phyloP scores from a whole-genome alignment of 2,329 filamentous ascomycete species.

The Colletotrichum caudatum region DNA sequence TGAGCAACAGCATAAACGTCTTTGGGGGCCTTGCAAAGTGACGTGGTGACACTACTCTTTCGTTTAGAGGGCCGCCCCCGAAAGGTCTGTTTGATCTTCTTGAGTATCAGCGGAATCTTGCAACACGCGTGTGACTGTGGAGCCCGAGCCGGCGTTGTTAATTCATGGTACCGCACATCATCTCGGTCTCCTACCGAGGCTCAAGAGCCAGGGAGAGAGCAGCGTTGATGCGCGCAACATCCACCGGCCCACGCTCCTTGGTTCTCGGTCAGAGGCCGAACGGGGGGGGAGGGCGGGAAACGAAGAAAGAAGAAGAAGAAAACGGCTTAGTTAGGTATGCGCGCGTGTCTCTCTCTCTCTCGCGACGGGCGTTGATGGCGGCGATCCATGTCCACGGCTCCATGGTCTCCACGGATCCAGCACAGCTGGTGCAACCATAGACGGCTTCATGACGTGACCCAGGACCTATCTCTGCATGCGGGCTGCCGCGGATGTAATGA shows the following conservation, averaged over 20 bases:
- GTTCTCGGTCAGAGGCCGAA: conserved; percentile 1
- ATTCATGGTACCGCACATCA: background rate
- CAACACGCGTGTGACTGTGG: background rate
- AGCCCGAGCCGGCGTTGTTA: background rate
- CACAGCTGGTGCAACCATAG: background rate
- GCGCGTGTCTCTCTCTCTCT: too few relatives aligned
- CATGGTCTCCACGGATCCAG: background rate
- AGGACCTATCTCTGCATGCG: background rate
- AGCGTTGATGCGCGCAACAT: background rate
- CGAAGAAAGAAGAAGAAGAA: too few relatives aligned
- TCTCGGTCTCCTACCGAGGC: background rate
- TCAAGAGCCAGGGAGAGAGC: too few relatives aligned
- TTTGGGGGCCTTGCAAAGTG: background rate
- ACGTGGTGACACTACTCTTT: background rate
- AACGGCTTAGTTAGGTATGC: background rate
- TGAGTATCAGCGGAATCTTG: too few relatives aligned
- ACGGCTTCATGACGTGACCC: background rate
- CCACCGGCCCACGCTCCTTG: background rate
- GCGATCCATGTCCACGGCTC: background rate
- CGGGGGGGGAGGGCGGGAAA: background rate
- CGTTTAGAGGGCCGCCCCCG: background rate
- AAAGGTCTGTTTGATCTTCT: background rate
- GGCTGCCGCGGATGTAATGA: background rate
- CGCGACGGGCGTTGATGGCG: background rate
- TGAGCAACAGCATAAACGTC: background rate